A percentile compares a stretch with the other conserved stretches of the same genome.
These are phyloP conservation scores for Arthrinium phaeospermum DNA, from an alignment of 2,329 filamentous ascomycete genomes.

Conservation along the genomic window DNA sequence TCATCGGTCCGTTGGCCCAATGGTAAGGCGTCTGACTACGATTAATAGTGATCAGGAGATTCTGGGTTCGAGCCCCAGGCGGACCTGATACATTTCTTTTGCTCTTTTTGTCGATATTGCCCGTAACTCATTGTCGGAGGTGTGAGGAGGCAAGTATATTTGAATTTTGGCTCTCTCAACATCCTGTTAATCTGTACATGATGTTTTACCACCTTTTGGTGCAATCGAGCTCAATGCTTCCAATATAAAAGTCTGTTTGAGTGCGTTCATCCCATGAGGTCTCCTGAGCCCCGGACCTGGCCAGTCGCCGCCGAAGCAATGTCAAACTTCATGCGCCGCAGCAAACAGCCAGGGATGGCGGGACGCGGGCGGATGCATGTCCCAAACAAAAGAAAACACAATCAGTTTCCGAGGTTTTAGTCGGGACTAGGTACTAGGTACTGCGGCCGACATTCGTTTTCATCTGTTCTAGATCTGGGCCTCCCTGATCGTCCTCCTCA, in stretches of 20 bases:
- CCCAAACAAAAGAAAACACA: not conserved
- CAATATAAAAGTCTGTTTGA: not conserved
- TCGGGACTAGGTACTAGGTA: not conserved
- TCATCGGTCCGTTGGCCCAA: constrained; percentile 38
- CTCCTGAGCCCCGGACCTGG: not conserved
- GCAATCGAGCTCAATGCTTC: not conserved
- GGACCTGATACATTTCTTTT: not conserved
- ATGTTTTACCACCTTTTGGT: not conserved
- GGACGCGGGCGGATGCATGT: not conserved
- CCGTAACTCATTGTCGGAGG: too few relatives aligned
- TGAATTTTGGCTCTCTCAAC: not conserved
- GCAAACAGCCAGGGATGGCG: not conserved
- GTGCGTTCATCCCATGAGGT: not conserved
- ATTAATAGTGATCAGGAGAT: constrained; percentile 28
- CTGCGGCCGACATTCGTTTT: not conserved
- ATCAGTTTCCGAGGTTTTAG: not conserved
- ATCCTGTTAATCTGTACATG: not conserved
- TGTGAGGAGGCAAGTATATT: too few relatives aligned
- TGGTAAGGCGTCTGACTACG: constrained; percentile 53
- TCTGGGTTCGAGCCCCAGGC: constrained; percentile 27
- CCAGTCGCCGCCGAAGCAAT: not conserved
- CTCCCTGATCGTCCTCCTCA: not conserved
- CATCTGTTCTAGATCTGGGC: not conserved
- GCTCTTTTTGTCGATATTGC: not conserved
- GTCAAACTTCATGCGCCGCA: not conserved